A percentile compares a stretch with the other conserved stretches of the same genome.
Evolutionary conservation across 1,284 basidiomycete species (phyloP).

Genomic region (Irpex sp.): DNA sequence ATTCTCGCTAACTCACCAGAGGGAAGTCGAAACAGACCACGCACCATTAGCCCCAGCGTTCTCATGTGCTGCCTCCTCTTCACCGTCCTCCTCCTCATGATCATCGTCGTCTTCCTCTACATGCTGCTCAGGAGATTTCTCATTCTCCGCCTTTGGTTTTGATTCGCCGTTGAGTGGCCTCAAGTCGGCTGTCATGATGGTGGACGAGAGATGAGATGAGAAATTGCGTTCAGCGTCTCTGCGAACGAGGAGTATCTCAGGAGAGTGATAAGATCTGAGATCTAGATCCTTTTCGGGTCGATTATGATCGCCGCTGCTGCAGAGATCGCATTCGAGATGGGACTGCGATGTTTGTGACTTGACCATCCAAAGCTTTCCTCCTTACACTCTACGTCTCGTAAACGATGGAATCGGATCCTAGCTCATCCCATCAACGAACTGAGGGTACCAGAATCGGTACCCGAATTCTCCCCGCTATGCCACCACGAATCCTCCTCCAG

Average conservation of each 20-base stretch:
- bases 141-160: slow-evolving; percentile 14
- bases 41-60: slow-evolving; percentile 15
- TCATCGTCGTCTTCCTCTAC: slow-evolving; percentile 23
- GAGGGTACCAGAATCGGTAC: neutral
- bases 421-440: neutral
- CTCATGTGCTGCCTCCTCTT: slow-evolving; percentile 23
- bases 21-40: neutral
- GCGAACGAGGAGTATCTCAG: neutral
- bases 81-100: slow-evolving; percentile 24
- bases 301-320: neutral
- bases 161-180: neutral
- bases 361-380: no score
- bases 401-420: no score
- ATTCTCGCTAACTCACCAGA: neutral
- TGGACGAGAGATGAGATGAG: slow-evolving; percentile 3
- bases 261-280: neutral
- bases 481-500: neutral
- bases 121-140: slow-evolving; percentile 17
- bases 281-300: neutral
- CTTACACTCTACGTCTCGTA: no score
- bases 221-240: slow-evolving; percentile 1
- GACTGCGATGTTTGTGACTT: no score
- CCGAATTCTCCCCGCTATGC: neutral
- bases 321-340: neutral
- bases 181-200: slow-evolving; percentile 8